These are phyloP conservation scores for Gynandropsis gynandra DNA, from an alignment of 345 rosid species.

Conservation along the genomic window DNA sequence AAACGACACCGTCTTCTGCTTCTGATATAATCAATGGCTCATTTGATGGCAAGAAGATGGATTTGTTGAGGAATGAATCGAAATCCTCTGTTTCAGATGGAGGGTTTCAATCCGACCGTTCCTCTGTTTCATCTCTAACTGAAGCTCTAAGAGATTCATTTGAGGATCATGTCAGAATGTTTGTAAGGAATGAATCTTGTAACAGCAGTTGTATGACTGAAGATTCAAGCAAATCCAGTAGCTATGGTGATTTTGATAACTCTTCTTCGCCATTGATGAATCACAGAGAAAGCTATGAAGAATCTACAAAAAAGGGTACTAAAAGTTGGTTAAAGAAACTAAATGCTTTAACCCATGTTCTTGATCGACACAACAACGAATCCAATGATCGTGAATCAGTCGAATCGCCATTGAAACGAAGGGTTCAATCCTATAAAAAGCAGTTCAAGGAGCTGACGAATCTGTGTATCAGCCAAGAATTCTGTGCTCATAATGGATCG, in stretches of 20 bases:
- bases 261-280: slow-evolving; percentile 24
- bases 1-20: no score
- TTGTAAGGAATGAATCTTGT: slow-evolving; percentile 25
- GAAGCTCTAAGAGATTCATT: slow-evolving; percentile 28
- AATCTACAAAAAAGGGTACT: slow-evolving; percentile 27
- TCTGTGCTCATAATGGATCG: slow-evolving; percentile 63
- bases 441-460: slow-evolving; percentile 59
- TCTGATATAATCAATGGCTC: no score
- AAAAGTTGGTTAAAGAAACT: slow-evolving; percentile 51
- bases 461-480: slow-evolving; percentile 59
- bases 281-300: slow-evolving; percentile 22
- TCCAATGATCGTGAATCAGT: slow-evolving; percentile 30
- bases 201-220: slow-evolving; percentile 27
- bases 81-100: slow-evolving; percentile 21
- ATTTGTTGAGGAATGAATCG: slow-evolving; percentile 27
- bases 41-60: background rate
- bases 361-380: slow-evolving; percentile 27
- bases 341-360: slow-evolving; percentile 27
- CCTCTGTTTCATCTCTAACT: slow-evolving; percentile 26
- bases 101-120: no score
- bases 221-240: slow-evolving; percentile 34
- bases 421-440: slow-evolving; percentile 43
- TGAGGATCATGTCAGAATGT: slow-evolving; percentile 22
- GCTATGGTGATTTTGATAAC: slow-evolving; percentile 43
- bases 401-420: slow-evolving; percentile 29